Evolutionary conservation across 495 filamentous ascomycete genomes (phyloP).

Genomic region (Neurospora tetrasperma): DNA sequence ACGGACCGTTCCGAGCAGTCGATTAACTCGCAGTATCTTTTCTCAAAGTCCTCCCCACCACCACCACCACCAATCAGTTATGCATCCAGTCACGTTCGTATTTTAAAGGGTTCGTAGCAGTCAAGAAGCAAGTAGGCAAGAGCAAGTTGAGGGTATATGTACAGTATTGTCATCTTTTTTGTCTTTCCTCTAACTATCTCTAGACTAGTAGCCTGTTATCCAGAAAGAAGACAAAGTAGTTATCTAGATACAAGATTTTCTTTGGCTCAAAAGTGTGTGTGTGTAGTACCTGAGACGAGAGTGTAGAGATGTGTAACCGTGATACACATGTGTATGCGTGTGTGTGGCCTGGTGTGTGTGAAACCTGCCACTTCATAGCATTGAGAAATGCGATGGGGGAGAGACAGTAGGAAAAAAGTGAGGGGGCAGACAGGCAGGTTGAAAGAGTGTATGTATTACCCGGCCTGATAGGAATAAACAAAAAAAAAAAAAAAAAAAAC

Average conservation of each 20-base stretch:
- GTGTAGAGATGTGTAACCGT: neutral
- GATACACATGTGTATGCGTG: neutral
- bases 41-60: no score
- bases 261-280: neutral
- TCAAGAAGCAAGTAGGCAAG: no score
- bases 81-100: no score
- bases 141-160: neutral
- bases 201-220: neutral
- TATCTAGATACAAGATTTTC: neutral
- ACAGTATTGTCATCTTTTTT: neutral
- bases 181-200: neutral
- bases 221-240: neutral
- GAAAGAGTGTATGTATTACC: neutral
- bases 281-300: neutral
- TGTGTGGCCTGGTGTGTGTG: neutral
- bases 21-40: no score
- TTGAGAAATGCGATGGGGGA: neutral
- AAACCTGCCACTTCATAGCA: neutral
- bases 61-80: no score
- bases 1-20: neutral
- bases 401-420: neutral
- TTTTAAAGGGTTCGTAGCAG: no score
- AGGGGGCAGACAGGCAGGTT: neutral
- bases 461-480: neutral
- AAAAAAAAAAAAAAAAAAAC: no score